Base-by-base conservation (phyloP, 768 basidiomycete genomes). In the Boletus fagicola region DNA sequence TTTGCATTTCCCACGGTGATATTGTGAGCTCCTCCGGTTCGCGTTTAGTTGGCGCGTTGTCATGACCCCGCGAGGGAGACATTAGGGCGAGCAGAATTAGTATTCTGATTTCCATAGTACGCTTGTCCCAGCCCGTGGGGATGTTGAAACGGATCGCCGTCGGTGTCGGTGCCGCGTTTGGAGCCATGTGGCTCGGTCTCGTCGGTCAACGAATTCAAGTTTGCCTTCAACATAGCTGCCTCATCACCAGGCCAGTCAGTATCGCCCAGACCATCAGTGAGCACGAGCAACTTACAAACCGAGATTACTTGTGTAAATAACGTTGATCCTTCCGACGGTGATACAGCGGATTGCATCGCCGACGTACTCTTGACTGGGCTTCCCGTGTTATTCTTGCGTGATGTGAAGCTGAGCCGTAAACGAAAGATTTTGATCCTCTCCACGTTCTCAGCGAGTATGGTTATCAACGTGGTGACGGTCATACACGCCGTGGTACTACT, bases 311-410 rank as follows among this genome's bases (percentile, higher is more conserved):
- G 22, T 5, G 3, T 15, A 24, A 15, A 15, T 5, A 31, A 24
- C 10, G 30, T 38, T 43, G 31, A 54, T 24, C n/a, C 18, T 20
- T 28, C 24, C 13, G 31, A 13, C 16, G 38, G 12, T 54, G 28
- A 33, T 22, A 36, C 39, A 54, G 52, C n/a, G n/a, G 53, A 54
- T 54, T 12, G 18, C 15, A 35, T 54, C 10, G 31, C 24, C 18
- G 51, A 53, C n/a, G 24, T 55, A 22, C 49, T 53, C 38, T 40
- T 54, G 39, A 54, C 50, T 2, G 50, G 28, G 4, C 53, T 54
- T 39, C 53, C 50, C 20, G 38, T 55, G 40, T 22, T 55, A 20
- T 52, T 53, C 22, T 54, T 55, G 50, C 51, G 31, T 28, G 24
- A 26, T 28, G 24, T 56, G 54, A 56, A 20, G 22, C 30, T 55